Percentiles rank a stretch among this genome's conserved stretches.
Evolutionary conservation across 805 yeast species (phyloP).

Genomic region (Candida corydali): DNA sequence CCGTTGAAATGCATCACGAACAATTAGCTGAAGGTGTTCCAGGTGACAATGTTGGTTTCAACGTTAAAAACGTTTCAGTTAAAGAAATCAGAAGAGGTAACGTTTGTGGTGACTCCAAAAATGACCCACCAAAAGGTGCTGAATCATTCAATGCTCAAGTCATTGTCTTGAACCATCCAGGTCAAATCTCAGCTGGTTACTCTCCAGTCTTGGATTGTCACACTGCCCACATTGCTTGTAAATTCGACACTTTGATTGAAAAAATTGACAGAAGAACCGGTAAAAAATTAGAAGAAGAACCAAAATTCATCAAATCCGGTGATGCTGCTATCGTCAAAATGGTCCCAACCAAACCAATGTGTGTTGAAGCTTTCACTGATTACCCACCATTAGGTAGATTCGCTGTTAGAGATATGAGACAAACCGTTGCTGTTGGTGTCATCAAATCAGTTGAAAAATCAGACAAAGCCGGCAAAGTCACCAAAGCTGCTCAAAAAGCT

Average conservation of each 20-base stretch:
- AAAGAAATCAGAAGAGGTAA: constrained; percentile 91
- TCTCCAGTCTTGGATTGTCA: constrained; percentile 89
- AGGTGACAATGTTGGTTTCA: constrained; percentile 91
- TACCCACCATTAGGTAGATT: constrained; percentile 45
- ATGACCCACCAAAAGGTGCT: constrained; percentile 80
- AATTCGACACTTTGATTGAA: constrained; percentile 71
- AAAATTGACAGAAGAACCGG: constrained; percentile 79
- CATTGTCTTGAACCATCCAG: constrained; percentile 86
- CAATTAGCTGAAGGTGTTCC: constrained; percentile 75
- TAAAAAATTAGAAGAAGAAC: constrained; percentile 30
- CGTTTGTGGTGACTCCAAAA: constrained; percentile 87
- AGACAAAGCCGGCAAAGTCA: constrained; percentile 47
- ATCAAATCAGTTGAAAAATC: constrained; percentile 64
- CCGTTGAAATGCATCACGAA: constrained; percentile 71
- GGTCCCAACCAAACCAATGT: constrained; percentile 42
- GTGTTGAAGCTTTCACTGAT: constrained; percentile 42
- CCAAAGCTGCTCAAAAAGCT: constrained; percentile 47
- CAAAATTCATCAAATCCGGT: constrained; percentile 35
- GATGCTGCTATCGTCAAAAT: constrained; percentile 39
- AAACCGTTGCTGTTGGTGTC: constrained; percentile 99
- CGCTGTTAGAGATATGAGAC: constrained; percentile 98
- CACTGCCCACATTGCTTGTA: constrained; percentile 92
- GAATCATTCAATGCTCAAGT: constrained; percentile 84
- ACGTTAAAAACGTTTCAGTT: constrained; percentile 86
- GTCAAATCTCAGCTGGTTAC: constrained; percentile 89